Conservation (phyloP, 495 filamentous ascomycete species). For the Trichoderma parareesei region DNA sequence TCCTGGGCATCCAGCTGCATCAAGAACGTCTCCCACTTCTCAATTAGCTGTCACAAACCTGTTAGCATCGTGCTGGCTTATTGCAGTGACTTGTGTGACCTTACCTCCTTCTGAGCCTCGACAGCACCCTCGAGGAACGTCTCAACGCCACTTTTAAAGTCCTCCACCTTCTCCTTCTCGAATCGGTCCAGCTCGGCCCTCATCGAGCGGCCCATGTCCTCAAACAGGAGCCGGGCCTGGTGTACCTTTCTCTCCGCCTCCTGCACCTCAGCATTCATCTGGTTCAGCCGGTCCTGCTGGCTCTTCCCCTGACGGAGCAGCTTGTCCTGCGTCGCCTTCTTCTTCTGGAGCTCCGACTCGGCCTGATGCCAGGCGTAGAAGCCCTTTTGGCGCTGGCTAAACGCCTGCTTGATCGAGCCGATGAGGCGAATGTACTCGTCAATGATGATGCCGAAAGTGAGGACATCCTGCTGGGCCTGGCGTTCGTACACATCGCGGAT, state of each 20-base stretch:
- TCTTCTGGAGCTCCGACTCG: conserved; percentile 80
- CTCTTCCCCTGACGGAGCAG: conserved; percentile 84
- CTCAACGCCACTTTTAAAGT: conserved; percentile 97
- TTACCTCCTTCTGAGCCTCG: conserved; percentile 96
- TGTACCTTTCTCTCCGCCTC: conserved; percentile 94
- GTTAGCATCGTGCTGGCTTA: conserved; percentile 13
- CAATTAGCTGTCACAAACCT: conserved; percentile 65
- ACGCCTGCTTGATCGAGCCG: conserved; percentile 84
- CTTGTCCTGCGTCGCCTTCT: conserved; percentile 81
- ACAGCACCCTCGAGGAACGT: conserved; percentile 94
- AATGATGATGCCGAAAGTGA: conserved; percentile 93
- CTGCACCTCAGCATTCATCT: conserved; percentile 81
- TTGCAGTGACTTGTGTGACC: conserved; percentile 18
- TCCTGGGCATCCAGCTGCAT: conserved; percentile 92
- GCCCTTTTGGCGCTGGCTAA: conserved; percentile 85
- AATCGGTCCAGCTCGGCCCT: conserved; percentile 84
- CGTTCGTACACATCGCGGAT: conserved; percentile 93
- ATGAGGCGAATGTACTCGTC: conserved; percentile 98
- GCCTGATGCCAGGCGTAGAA: conserved; percentile 88
- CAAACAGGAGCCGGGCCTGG: conserved; percentile 80
- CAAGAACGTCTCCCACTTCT: conserved; percentile 97
- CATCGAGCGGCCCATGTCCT: conserved; percentile 96
- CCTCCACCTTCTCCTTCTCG: conserved; percentile 95
- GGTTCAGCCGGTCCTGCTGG: conserved; percentile 89
- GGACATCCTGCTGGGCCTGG: conserved; percentile 92